Evolutionary conservation across 768 basidiomycete species (phyloP), one percentile per base, ranked within the genome.

Genomic region (Mycena vulgaris): DNA sequence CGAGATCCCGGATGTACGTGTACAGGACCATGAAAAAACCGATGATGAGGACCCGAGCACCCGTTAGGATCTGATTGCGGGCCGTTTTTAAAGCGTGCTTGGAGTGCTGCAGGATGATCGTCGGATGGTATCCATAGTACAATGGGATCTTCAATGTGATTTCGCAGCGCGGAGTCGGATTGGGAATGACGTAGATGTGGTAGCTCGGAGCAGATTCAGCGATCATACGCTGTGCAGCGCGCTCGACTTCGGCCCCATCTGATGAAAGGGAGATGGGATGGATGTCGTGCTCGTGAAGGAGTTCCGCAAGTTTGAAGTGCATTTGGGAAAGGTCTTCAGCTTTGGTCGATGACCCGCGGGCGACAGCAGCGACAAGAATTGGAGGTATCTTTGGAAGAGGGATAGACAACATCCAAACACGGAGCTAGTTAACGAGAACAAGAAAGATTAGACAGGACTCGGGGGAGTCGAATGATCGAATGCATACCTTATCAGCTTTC

Each of bases 361-460:
- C n/a, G n/a, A n/a, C 80, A 1, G 83, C 81, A 17, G 81, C 79
- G 5, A 85, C 63, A 21, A 85, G 75, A n/a, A 84, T 76, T 0
- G 83, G 79, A 0, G 80, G 67, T 5, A 83, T 70, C n/a, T 79
- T 77, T 27, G 59, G 59, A 8, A 35, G 16, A 19, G 59, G 40
- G 21, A 45, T 47, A 8, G 59, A 61, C 37, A 42, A 27, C 3
- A 59, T 6, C 21, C 11, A 30, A 8, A 31, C 59, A 16, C 45
- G 45, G 23, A 33, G 33, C 45, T 48, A 19, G 4, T 27, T 19
- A 10, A 3, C 11, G 16, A 48, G 53, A 27, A 28, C 21, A 19
- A 3, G n/a, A 3, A 28, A 49, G 7, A 49, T 49, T 39, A 39
- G 39, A 39, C n/a, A n/a, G n/a, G n/a, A n/a, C n/a, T n/a, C n/a